Percentiles rank a stretch among this genome's conserved stretches.
These are phyloP conservation scores for Tetrahymena borealis DNA, from an alignment of 73 alveolate genomes.

Conservation along the genomic window DNA sequence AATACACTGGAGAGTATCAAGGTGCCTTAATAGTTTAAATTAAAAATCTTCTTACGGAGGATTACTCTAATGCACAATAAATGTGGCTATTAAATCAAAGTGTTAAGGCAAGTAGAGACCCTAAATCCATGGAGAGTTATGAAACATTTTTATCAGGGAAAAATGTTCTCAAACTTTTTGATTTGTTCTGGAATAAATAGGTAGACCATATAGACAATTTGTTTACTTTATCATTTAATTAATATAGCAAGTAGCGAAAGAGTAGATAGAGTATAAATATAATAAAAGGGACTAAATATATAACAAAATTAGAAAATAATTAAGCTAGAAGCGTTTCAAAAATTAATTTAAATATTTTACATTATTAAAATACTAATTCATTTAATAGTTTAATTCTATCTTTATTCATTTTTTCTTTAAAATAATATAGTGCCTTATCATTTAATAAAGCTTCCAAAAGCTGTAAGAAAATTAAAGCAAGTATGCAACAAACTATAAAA, in stretches of 20 bases:
- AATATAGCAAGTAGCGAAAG: too few relatives aligned
- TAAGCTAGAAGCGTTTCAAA: not conserved
- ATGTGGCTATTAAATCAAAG: not conserved
- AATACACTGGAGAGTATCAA: not conserved
- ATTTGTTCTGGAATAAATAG: not conserved
- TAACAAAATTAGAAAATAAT: too few relatives aligned
- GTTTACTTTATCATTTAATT: not conserved
- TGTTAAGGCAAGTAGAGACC: not conserved
- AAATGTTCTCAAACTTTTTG: not conserved
- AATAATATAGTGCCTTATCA: not conserved
- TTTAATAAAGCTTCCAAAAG: not conserved
- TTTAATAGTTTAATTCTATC: not conserved
- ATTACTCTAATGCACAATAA: not conserved
- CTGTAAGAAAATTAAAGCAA: not conserved
- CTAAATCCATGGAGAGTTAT: not conserved
- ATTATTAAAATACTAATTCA: not conserved
- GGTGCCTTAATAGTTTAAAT: not conserved
- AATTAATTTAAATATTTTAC: not conserved
- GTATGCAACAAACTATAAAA: not conserved
- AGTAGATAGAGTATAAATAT: too few relatives aligned
- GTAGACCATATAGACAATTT: not conserved
- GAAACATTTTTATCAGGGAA: not conserved
- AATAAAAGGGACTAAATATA: too few relatives aligned
- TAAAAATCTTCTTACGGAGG: not conserved
- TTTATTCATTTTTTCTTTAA: not conserved